These are phyloP conservation scores for Cladophialophora carrionii DNA, from an alignment of 2,329 filamentous ascomycete species.

Conservation along the genomic window DNA sequence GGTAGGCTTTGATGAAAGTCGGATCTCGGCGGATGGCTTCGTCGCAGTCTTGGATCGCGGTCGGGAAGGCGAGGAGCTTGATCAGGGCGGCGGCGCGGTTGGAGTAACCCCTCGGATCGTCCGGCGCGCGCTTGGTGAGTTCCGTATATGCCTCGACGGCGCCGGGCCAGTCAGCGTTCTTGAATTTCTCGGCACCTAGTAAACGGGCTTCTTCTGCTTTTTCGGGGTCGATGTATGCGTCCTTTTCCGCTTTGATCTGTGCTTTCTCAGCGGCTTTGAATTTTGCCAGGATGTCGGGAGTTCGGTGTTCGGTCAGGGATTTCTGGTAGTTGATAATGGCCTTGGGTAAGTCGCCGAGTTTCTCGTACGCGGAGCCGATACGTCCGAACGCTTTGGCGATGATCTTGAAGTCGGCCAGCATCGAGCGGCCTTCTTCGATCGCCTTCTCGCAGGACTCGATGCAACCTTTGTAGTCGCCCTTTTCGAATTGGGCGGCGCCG, in stretches of 20 bases:
- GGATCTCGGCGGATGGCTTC: conserved; percentile 86
- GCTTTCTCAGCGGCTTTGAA: conserved; percentile 86
- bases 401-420: conserved; percentile 95
- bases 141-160: conserved; percentile 93
- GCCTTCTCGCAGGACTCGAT: conserved; percentile 88
- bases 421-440: conserved; percentile 82
- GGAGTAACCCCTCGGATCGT: conserved; percentile 91
- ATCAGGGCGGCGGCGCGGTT: conserved; percentile 97
- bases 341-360: conserved; percentile 73
- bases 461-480: conserved; percentile 86
- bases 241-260: conserved; percentile 73
- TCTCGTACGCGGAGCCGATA: conserved; percentile 93
- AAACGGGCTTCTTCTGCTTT: conserved; percentile 96
- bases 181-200: conserved; percentile 95
- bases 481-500: conserved; percentile 91
- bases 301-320: conserved; percentile 94
- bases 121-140: conserved; percentile 93
- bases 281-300: conserved; percentile 89
- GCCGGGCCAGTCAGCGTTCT: conserved; percentile 91
- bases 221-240: conserved; percentile 82
- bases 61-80: conserved; percentile 94
- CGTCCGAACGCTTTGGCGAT: conserved; percentile 90
- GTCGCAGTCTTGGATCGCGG: conserved; percentile 90
- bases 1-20: conserved; percentile 92
- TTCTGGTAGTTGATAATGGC: conserved; percentile 91